phyloP scores from a whole-genome alignment of 2,329 filamentous ascomycete genomes.

The Xylariales sp. region DNA sequence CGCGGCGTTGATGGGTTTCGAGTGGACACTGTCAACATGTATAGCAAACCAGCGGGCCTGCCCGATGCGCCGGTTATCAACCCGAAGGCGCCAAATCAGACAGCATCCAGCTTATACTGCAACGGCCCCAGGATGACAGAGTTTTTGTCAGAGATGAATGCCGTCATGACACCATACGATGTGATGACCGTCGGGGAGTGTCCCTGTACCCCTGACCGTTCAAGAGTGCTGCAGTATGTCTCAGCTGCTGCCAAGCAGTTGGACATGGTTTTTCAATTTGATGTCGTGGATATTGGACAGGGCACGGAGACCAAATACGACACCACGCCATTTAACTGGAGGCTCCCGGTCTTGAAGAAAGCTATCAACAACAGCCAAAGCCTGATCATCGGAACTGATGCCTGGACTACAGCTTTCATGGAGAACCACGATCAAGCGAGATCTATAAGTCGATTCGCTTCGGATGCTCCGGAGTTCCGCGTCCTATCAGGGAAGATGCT shows the following conservation, averaged over 20 bases:
- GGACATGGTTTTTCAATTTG: conserved; percentile 45
- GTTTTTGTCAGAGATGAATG: conserved; percentile 45
- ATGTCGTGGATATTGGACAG: conserved; percentile 38
- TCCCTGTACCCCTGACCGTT: conserved; percentile 39
- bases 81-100: conserved; percentile 28
- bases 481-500: conserved; percentile 47
- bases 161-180: conserved; percentile 38
- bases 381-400: conserved; percentile 14
- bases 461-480: conserved; percentile 38
- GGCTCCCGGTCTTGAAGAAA: conserved; percentile 6
- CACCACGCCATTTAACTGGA: conserved; percentile 4
- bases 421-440: conserved; percentile 62
- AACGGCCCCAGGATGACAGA: conserved; percentile 53
- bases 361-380: conserved; percentile 6
- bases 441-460: conserved; percentile 47
- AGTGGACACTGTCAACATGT: conserved; percentile 64
- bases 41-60: conserved; percentile 56
- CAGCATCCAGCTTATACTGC: conserved; percentile 38
- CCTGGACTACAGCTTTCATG: conserved; percentile 56
- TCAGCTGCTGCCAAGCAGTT: conserved; percentile 39
- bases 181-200: conserved; percentile 55
- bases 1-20: conserved; percentile 63
- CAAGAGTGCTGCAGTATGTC: conserved; percentile 42
- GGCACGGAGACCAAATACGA: conserved; percentile 33
- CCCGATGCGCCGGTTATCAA: conserved; percentile 43